Percentiles rank a stretch among this genome's conserved stretches.
Evolutionary conservation across 2,329 filamentous ascomycete species (phyloP).

Genomic region (Calonectria ilicicola): DNA sequence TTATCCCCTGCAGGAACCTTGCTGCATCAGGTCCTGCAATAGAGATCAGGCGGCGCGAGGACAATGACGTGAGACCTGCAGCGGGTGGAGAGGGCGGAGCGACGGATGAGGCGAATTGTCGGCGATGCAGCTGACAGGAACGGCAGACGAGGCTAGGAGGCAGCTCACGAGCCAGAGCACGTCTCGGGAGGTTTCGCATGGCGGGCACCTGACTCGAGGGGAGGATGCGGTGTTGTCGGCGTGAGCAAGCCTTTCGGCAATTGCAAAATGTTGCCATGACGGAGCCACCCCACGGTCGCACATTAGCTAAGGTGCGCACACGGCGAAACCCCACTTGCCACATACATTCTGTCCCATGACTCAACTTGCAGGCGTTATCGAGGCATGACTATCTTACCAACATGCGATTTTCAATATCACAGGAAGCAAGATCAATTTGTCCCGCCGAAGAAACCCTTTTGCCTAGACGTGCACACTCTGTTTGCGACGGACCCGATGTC

Average conservation of each 20-base stretch:
- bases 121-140: conserved; percentile 47
- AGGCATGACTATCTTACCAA: not conserved
- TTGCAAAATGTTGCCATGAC: conserved; percentile 2
- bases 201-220: conserved; percentile 24
- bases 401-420: not conserved
- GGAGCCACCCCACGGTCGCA: conserved; percentile 8
- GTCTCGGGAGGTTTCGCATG: conserved; percentile 42
- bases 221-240: not conserved
- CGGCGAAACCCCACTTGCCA: not conserved
- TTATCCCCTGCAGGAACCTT: conserved; percentile 88
- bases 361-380: not conserved
- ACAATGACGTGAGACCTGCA: conserved; percentile 66
- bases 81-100: conserved; percentile 56
- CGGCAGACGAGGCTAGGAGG: conserved; percentile 42
- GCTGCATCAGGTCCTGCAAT: conserved; percentile 83
- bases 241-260: not conserved
- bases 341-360: not conserved
- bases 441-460: not conserved
- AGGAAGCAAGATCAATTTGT: not conserved
- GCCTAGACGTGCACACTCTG: not conserved
- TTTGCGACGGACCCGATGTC: not conserved
- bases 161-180: conserved; percentile 30
- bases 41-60: conserved; percentile 83
- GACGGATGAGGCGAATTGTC: conserved; percentile 45
- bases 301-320: conserved; percentile 4